phyloP scores from a whole-genome alignment of 495 filamentous ascomycete genomes.

The Opeltia flavorubescens region DNA sequence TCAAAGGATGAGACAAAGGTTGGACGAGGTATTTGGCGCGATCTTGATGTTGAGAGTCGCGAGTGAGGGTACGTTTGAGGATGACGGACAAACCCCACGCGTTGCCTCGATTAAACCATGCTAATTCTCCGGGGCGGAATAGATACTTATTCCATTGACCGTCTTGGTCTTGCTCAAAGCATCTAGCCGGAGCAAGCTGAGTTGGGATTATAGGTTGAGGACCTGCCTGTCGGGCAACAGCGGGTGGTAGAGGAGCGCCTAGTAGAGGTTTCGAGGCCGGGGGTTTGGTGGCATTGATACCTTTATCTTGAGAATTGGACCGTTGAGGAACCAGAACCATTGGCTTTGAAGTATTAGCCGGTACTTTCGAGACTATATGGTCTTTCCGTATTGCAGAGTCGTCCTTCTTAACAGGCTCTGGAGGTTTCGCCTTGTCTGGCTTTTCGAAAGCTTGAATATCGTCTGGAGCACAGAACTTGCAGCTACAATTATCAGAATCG shows the following conservation, averaged over 20 bases:
- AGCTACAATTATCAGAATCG: constrained; percentile 43
- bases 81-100: constrained; percentile 46
- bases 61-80: constrained; percentile 17
- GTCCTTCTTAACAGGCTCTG: constrained; percentile 14
- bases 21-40: constrained; percentile 30
- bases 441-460: constrained; percentile 19
- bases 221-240: neutral
- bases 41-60: constrained; percentile 14
- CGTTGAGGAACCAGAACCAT: constrained; percentile 14
- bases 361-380: neutral
- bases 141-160: constrained; percentile 31
- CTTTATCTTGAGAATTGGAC: constrained; percentile 11
- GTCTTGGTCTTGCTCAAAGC: constrained; percentile 30
- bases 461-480: constrained; percentile 36
- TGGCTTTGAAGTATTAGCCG: constrained; percentile 3
- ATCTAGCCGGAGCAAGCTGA: constrained; percentile 23
- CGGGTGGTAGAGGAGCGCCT: constrained; percentile 1
- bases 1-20: constrained; percentile 36
- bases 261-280: constrained; percentile 3
- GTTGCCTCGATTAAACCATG: constrained; percentile 41
- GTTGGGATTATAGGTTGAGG: constrained; percentile 15
- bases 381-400: constrained; percentile 15
- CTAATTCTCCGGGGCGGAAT: constrained; percentile 42
- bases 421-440: constrained; percentile 12
- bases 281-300: neutral